phyloP scores from a whole-genome alignment of 805 yeast species.

The Kazachstania bromeliacearum region DNA sequence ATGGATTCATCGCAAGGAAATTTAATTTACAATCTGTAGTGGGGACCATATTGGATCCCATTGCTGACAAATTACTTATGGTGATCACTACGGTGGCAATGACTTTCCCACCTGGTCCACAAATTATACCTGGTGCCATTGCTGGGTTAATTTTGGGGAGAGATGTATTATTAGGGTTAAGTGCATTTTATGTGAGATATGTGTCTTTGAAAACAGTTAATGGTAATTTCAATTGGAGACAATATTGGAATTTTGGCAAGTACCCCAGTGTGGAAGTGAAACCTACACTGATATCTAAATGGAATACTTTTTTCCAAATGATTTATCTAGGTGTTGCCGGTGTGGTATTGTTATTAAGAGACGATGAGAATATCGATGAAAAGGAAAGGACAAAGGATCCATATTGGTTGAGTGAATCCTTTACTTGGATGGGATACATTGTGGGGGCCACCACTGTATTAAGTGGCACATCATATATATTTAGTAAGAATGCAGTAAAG shows the following conservation, averaged over 20 bases:
- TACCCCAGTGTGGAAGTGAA: conserved; percentile 77
- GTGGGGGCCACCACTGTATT: conserved; percentile 63
- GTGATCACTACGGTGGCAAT: conserved; percentile 72
- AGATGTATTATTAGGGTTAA: conserved; percentile 61
- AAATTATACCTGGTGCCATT: conserved; percentile 58
- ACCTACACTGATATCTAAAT: conserved; percentile 79
- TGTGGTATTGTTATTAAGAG: conserved; percentile 22
- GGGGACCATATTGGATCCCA: conserved; percentile 89
- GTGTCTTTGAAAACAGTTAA: conserved; percentile 34
- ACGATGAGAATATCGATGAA: conserved; percentile 6
- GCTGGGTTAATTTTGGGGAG: conserved; percentile 74
- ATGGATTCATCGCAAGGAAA: conserved; percentile 82
- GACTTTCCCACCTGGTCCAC: conserved; percentile 40
- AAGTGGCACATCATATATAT: conserved; percentile 72
- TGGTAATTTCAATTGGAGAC: conserved; percentile 38
- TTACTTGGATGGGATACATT: conserved; percentile 37
- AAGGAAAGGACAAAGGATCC: neutral
- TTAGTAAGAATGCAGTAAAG: conserved; percentile 55
- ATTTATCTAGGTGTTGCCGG: conserved; percentile 63
- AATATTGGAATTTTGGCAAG: conserved; percentile 66
- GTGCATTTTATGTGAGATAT: conserved; percentile 67
- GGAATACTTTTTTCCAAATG: conserved; percentile 91
- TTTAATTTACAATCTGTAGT: conserved; percentile 69
- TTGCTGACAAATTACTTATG: conserved; percentile 91
- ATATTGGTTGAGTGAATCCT: conserved; percentile 3